Conservation (phyloP, 140 eudicot species). For the Anethum foeniculum region DNA sequence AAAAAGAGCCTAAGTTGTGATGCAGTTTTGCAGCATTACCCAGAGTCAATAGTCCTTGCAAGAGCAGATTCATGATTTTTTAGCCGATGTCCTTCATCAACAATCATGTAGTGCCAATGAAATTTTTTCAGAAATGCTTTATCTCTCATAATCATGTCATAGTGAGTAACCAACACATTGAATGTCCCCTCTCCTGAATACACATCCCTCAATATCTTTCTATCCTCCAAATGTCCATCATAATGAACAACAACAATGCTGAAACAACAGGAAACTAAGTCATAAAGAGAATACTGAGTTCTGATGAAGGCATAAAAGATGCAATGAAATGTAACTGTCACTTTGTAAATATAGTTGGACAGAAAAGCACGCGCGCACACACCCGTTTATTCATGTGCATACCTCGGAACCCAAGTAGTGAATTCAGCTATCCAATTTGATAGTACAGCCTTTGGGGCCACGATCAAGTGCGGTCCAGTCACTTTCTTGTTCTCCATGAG, state of each 20-base stretch:
- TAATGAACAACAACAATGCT: constrained; percentile 78
- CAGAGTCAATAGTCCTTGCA: constrained; percentile 84
- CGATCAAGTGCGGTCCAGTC: constrained; percentile 89
- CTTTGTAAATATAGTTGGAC: background rate
- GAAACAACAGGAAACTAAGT: constrained; percentile 22
- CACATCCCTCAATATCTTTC: constrained; percentile 79
- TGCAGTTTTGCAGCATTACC: constrained; percentile 42
- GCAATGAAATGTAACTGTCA: background rate
- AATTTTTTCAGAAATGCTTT: constrained; percentile 88
- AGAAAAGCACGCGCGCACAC: background rate
- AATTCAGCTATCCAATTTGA: constrained; percentile 93
- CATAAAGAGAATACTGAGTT: constrained; percentile 11
- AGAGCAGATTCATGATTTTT: constrained; percentile 92
- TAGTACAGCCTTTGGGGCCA: constrained; percentile 98
- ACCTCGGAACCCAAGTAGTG: constrained; percentile 94
- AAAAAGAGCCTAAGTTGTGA: constrained; percentile 4
- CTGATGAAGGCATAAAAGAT: background rate
- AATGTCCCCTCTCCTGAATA: constrained; percentile 84
- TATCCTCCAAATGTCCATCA: constrained; percentile 90
- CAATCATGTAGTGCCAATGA: constrained; percentile 87
- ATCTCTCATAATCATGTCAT: constrained; percentile 96
- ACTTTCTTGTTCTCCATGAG: constrained; percentile 91
- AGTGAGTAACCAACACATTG: constrained; percentile 82
- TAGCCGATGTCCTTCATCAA: constrained; percentile 99
- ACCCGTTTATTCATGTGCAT: constrained; percentile 5